These are phyloP conservation scores for Solanum peruvianum DNA, from an alignment of 257 asterid genomes.

Conservation along the genomic window DNA sequence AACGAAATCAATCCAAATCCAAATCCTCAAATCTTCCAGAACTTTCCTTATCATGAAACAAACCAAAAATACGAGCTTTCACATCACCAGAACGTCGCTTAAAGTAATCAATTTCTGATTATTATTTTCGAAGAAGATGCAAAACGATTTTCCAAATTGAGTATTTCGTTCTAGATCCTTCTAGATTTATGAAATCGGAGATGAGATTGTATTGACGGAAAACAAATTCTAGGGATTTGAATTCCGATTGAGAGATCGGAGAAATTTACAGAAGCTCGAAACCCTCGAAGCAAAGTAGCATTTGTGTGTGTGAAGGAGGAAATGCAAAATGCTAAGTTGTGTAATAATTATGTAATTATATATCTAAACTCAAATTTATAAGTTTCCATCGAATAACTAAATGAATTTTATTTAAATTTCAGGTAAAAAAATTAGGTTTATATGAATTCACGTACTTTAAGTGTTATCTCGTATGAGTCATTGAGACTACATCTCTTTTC, in stretches of 20 bases:
- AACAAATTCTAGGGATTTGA: not conserved
- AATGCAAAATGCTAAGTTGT: not conserved
- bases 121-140: not conserved
- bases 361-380: not conserved
- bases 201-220: not conserved
- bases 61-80: not conserved
- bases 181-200: not conserved
- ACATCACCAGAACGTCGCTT: not conserved
- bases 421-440: not conserved
- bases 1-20: constrained; percentile 12
- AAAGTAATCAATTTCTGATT: not conserved
- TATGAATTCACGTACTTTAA: not conserved
- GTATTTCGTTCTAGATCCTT: not conserved
- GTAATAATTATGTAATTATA: not conserved
- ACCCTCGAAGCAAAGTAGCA: not conserved
- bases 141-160: not conserved
- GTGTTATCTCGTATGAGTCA: no score
- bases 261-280: not conserved
- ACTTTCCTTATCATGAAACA: constrained; percentile 22
- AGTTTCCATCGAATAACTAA: no score
- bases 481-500: not conserved
- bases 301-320: not conserved
- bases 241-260: not conserved
- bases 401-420: no score
- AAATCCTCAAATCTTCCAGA: constrained; percentile 21